Base-by-base conservation (phyloP, 179 eudicot genomes). In the Actinidia arguta region DNA sequence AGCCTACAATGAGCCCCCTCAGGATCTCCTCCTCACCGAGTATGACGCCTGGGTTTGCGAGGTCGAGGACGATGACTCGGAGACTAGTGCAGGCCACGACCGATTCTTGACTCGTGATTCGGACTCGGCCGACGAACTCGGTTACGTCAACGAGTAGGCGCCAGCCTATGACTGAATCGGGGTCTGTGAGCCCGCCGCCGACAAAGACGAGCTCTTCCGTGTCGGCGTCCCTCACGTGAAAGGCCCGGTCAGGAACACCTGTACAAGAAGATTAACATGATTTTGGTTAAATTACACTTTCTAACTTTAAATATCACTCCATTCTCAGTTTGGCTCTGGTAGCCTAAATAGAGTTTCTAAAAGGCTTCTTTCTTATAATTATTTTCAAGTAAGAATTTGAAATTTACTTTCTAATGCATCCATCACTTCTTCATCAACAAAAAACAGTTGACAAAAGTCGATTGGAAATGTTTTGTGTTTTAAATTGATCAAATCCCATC, bases 161-260 rank as follows among this genome's bases (percentile, higher is more conserved):
- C 99, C 99, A 97, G 3, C 99, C 99, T 90, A 86, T 86, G 1
- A 97, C 94, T 0, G 99, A 92, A 52, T 93, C 98, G 0, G 93
- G 95, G 80, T 97, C 95, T 0, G 98, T 97, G 56, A 95, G 55
- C 0, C 92, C 78, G 27, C 97, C 98, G 0, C 93, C 97, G 1
- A 91, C 84, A 81, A 87, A 97, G 3, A 94, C 71, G 0, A 95
- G 86, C 81, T 90, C 93, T 74, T 93, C 97, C 0, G 98, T 90
- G 27, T n/a, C 86, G 0, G 87, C 86, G 67, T 92, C 88, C 98
- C 99, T 92, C 1, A 97, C 87, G 67, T 91, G 98, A 46, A 97
- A 90, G 4, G 98, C 88, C 14, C 94, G 92, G 24, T 93, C 94
- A 0, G 98, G 99, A 3, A 93, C 99, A 3, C 99, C 99, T 36